Base-by-base conservation (phyloP, 2,329 filamentous ascomycete species). In the Elsinoe australis region DNA sequence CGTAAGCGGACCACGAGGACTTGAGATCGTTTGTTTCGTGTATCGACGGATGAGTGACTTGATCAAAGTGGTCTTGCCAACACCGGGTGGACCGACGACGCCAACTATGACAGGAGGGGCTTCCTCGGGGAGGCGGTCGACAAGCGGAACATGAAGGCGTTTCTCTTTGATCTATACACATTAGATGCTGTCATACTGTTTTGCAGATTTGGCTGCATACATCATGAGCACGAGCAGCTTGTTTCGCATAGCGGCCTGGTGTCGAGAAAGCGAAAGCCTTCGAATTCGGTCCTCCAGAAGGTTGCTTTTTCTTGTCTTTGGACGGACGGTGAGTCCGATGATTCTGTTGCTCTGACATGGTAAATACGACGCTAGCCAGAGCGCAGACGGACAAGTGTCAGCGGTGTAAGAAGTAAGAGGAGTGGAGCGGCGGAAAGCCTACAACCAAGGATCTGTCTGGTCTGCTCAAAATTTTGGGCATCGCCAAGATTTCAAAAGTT, bases 81-180 rank as follows among this genome's bases (percentile, higher is more conserved):
- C 90, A 51, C 92, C 92, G 1, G 92, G 87, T 49, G 92, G 92
- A 47, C 92, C 94, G 62, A 96, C 89, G 52, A 98, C 89, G 52
- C 87, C 82, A 58, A 96, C 90, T 50, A 98, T 81, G 51, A 94
- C 80, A 51, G 92, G 92, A 19, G 92, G 89, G 12, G 92, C 85
- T 71, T 96, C 92, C 67, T 96, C 90, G 55, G 92, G 90, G 21
- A 96, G 74, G 57, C 94, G 83, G 73, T 98, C 92, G 70, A 96
- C 85, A 64, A 95, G 84, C 35, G 92, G 92, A 14, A 98, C 92
- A 74, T 98, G 94, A 31, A 96, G 76, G 51, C 90, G 80, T 69
- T 94, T 95, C 69, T 98, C 94, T 75, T 87, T 92, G 67, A 95
- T 82, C 84, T 89, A 26, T 12, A 17, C 14, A 1, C n/a, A 9